A percentile compares a stretch with the other conserved stretches of the same genome.
Evolutionary conservation across 2,329 filamentous ascomycete species (phyloP).

Genomic region (Emmonsia crescens): DNA sequence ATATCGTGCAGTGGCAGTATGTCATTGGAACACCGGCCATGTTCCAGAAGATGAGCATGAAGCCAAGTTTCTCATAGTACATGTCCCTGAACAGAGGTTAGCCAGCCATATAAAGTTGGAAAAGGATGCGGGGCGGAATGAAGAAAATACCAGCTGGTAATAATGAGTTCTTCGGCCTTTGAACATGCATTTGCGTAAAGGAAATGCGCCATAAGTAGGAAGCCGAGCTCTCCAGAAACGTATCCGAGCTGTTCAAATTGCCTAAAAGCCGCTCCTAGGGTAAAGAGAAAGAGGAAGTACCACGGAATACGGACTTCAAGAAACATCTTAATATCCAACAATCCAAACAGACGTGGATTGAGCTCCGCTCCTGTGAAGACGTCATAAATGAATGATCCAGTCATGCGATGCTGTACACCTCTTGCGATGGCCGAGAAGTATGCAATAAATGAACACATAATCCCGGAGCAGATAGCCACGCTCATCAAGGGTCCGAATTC

Average conservation of each 20-base stretch:
- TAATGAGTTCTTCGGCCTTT: conserved; percentile 83
- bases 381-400: conserved; percentile 67
- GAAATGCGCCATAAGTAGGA: conserved; percentile 79
- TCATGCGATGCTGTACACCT: conserved; percentile 84
- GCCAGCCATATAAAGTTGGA: neutral
- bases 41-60: conserved; percentile 98
- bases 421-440: conserved; percentile 74
- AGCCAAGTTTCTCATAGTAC: conserved; percentile 93
- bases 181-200: conserved; percentile 84
- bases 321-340: conserved; percentile 89
- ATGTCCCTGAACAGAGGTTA: conserved; percentile 52
- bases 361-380: conserved; percentile 85
- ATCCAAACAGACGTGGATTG: conserved; percentile 72
- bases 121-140: conserved; percentile 7
- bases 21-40: conserved; percentile 78
- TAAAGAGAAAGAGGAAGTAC: conserved; percentile 76
- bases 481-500: conserved; percentile 88
- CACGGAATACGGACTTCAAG: conserved; percentile 85
- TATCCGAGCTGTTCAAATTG: conserved; percentile 79
- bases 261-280: conserved; percentile 61
- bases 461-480: conserved; percentile 89
- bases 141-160: conserved; percentile 59
- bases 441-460: conserved; percentile 66
- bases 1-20: conserved; percentile 89
- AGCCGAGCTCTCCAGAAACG: conserved; percentile 70